A percentile compares a stretch with the other conserved stretches of the same genome.
phyloP scores from a whole-genome alignment of 306 rosid species.

The Purshia tridentata region DNA sequence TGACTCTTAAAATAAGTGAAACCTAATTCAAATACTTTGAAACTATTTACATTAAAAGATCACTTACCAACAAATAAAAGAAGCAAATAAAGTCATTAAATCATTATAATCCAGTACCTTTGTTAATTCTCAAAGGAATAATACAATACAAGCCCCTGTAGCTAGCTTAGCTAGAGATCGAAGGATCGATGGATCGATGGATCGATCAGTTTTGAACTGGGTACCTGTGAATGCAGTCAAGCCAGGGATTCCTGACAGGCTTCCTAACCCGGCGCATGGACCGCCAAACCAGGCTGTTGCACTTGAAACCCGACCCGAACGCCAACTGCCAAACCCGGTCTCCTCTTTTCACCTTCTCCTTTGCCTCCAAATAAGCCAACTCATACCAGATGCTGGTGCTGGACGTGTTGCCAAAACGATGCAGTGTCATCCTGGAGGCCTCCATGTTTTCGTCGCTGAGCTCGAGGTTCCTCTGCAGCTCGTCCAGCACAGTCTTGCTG shows the following conservation, averaged over 20 bases:
- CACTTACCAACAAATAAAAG: no score
- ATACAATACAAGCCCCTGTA: no score
- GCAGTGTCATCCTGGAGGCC: conserved; percentile 81
- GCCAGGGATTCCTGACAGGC: conserved; percentile 77
- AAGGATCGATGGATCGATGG: no score
- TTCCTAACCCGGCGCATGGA: conserved; percentile 56
- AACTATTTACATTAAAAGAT: no score
- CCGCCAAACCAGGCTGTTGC: conserved; percentile 87
- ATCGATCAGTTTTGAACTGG: conserved; percentile 37
- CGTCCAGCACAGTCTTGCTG: conserved; percentile 69
- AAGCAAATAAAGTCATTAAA: no score
- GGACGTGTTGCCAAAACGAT: conserved; percentile 92
- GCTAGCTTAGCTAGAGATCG: conserved; percentile 12
- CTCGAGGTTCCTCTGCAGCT: conserved; percentile 86
- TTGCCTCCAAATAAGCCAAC: conserved; percentile 87
- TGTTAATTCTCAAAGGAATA: no score
- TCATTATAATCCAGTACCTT: no score
- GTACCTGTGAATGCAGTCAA: conserved; percentile 64
- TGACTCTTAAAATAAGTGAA: no score
- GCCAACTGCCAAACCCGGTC: conserved; percentile 94
- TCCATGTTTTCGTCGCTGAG: conserved; percentile 79
- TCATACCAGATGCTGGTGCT: conserved; percentile 98
- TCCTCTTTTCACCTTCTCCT: conserved; percentile 67
- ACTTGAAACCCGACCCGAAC: conserved; percentile 94
- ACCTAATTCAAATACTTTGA: no score